Evolutionary conservation across 129 eudicot species (phyloP).

Genomic region (Kitagawia praeruptora): DNA sequence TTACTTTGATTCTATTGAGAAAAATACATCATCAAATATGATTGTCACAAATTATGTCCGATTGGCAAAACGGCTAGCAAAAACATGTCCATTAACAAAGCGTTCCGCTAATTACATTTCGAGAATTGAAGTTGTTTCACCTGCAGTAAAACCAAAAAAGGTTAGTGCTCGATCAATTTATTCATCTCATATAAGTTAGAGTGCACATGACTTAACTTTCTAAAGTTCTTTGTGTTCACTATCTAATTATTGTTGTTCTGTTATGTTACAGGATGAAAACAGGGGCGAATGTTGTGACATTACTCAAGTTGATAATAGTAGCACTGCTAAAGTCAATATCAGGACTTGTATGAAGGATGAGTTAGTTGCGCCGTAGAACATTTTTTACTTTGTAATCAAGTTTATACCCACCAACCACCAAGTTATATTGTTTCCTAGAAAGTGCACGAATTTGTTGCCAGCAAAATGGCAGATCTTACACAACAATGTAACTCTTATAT

Average conservation of each 20-base stretch:
- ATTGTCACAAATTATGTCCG: background rate
- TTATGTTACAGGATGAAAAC: background rate
- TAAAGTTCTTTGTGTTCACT: background rate
- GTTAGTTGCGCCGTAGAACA: background rate
- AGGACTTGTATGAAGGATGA: slow-evolving; percentile 1
- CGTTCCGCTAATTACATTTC: background rate
- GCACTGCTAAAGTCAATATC: background rate
- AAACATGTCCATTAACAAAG: background rate
- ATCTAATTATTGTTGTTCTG: background rate
- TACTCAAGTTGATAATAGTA: background rate
- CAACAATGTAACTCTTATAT: background rate
- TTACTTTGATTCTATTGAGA: background rate
- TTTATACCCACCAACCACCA: background rate
- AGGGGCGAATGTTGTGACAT: slow-evolving; percentile 5
- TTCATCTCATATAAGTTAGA: background rate
- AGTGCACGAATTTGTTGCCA: background rate
- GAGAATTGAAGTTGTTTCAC: background rate
- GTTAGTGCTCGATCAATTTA: background rate
- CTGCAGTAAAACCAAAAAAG: background rate
- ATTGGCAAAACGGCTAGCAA: background rate
- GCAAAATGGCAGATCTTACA: background rate
- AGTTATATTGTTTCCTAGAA: background rate
- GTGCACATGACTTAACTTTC: background rate
- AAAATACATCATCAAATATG: background rate
- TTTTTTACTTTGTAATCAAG: background rate